Evolutionary conservation across 257 asterid species (phyloP).

Genomic region (Forsythia suspensa): DNA sequence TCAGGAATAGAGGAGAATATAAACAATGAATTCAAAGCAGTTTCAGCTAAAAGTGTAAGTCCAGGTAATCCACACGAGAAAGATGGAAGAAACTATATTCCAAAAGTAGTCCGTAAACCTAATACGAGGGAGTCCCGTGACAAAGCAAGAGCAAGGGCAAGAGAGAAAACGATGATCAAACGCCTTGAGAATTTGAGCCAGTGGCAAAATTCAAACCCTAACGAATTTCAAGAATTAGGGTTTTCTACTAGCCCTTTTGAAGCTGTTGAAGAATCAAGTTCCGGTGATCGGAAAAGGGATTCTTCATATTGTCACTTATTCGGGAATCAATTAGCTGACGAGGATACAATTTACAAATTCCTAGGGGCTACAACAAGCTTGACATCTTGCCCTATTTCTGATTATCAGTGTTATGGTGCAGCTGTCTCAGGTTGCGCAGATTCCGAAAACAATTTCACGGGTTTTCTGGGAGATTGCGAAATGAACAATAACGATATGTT

Average conservation of each 20-base stretch:
- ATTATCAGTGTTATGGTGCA: slow-evolving; percentile 13
- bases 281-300: background rate
- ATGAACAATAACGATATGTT: slow-evolving; percentile 26
- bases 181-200: background rate
- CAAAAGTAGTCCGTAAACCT: background rate
- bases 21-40: slow-evolving; percentile 7
- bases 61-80: background rate
- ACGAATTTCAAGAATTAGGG: slow-evolving; percentile 28
- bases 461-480: slow-evolving; percentile 47
- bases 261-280: background rate
- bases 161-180: slow-evolving; percentile 50
- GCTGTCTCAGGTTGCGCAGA: slow-evolving; percentile 22
- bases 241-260: background rate
- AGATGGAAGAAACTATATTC: background rate
- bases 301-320: background rate
- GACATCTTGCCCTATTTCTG: slow-evolving; percentile 27
- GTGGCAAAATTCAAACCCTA: slow-evolving; percentile 33
- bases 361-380: slow-evolving; percentile 30
- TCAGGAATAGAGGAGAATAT: slow-evolving; percentile 32
- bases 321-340: background rate
- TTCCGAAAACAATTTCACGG: slow-evolving; percentile 32
- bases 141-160: slow-evolving; percentile 58
- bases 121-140: slow-evolving; percentile 45
- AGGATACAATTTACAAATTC: slow-evolving; percentile 44
- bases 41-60: background rate